Base-by-base conservation (phyloP, 257 asterid species). In the Agastache rugosa region DNA sequence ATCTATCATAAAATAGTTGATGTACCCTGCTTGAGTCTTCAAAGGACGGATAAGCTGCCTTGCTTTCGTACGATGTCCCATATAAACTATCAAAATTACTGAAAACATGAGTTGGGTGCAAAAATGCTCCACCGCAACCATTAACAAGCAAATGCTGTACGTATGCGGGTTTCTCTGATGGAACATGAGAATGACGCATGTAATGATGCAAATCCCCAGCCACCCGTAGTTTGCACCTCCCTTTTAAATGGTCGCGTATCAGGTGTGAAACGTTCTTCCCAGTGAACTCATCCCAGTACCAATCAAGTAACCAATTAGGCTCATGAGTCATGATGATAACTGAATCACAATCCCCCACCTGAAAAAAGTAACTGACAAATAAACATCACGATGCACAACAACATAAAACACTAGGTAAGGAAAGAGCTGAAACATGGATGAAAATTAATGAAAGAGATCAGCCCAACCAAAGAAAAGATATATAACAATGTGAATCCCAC, bases 121-220 rank as follows among this genome's bases (percentile, higher is more conserved):
- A 79, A 89, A 95, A 95, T 7, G 98, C 99, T 72, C 99, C 99
- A 31, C 99, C 98, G 78, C 98, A 95, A 72, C 99, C 99, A 84
- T 92, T 95, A 71, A 92, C 99, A 61, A 92, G 93, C 78, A 95
- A 80, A 85, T 95, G 98, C 44, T 90, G 98, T 79, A 95, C 98
- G 34, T 83, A 69, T 66, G 78, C 90, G 9, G 96, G 99, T 82
- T 88, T 89, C 79, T 92, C 92, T 3, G 96, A 85, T 34, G 92
- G 96, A 59, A 87, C 87, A 71, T 76, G 84, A 41, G 96, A 92
- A 81, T 95, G 98, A 14, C 97, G 96, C 98, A 95, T 95, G 83
- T 92, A 95, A 83, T 92, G 97, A 88, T 95, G 98, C 88, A 92
- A 85, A 77, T 92, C 99, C 79, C 98, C 99, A 63, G 98, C 96